Conservation (phyloP, 495 filamentous ascomycete species). For the Penicillium odoratum region DNA sequence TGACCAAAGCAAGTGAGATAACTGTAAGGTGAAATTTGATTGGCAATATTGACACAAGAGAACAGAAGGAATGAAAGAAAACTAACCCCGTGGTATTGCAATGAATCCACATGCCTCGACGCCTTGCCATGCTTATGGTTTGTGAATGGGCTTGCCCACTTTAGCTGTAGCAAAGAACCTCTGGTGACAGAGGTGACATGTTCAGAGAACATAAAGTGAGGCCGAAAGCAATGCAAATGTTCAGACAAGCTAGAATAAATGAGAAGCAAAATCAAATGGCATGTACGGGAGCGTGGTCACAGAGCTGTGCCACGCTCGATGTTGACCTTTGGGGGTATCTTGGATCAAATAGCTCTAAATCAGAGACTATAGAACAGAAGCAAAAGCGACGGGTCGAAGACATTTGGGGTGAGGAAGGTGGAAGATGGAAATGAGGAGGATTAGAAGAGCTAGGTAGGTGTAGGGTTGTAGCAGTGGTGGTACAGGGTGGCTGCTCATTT, state of each 20-base stretch:
- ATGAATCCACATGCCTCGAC: slow-evolving; percentile 25
- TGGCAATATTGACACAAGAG: slow-evolving; percentile 17
- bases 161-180: not conserved
- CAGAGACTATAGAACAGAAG: not conserved
- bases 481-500: slow-evolving; percentile 43
- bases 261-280: slow-evolving; percentile 2
- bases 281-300: slow-evolving; percentile 1
- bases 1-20: not conserved
- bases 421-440: not conserved
- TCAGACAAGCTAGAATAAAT: not conserved
- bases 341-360: slow-evolving; percentile 15
- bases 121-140: slow-evolving; percentile 37
- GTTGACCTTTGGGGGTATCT: slow-evolving; percentile 31
- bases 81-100: slow-evolving; percentile 17
- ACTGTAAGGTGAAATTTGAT: slow-evolving; percentile 7
- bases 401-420: slow-evolving; percentile 19
- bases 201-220: not conserved
- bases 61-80: slow-evolving; percentile 12
- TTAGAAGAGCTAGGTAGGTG: not conserved
- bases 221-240: slow-evolving; percentile 6
- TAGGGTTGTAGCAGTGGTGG: slow-evolving; percentile 3
- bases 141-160: not conserved
- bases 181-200: slow-evolving; percentile 5
- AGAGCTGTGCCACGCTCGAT: slow-evolving; percentile 3
- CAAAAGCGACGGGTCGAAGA: not conserved